Evolutionary conservation across 345 rosid species (phyloP).

Genomic region (Eucalyptus virginea): DNA sequence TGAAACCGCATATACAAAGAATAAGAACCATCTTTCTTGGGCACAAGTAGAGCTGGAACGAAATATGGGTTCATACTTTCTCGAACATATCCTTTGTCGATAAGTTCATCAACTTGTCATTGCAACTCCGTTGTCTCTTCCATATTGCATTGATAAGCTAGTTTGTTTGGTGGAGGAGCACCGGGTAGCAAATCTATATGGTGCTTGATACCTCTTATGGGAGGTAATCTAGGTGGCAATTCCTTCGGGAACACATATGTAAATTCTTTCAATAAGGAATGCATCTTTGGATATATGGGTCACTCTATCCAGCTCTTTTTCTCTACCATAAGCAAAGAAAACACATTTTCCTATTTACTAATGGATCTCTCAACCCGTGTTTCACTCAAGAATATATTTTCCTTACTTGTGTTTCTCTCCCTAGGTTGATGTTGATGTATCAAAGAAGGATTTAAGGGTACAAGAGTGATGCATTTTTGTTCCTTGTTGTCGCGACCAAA

Average conservation of each 20-base stretch:
- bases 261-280: neutral
- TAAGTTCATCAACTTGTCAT: neutral
- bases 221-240: neutral
- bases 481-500: no score
- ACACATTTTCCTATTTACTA: neutral
- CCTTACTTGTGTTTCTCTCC: neutral
- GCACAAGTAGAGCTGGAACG: neutral
- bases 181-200: neutral
- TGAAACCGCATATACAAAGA: neutral
- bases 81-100: fast-evolving
- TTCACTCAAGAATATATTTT: neutral
- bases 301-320: neutral
- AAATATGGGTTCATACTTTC: neutral
- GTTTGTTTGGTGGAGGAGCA: neutral
- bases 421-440: neutral
- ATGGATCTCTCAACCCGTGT: neutral
- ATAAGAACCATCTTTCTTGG: neutral
- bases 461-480: no score
- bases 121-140: neutral
- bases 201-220: neutral
- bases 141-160: neutral
- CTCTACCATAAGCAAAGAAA: no score
- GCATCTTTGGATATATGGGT: neutral
- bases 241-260: fast-evolving
- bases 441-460: neutral